phyloP scores from a whole-genome alignment of 1,284 basidiomycete genomes.

The Moniliophthora roreri region DNA sequence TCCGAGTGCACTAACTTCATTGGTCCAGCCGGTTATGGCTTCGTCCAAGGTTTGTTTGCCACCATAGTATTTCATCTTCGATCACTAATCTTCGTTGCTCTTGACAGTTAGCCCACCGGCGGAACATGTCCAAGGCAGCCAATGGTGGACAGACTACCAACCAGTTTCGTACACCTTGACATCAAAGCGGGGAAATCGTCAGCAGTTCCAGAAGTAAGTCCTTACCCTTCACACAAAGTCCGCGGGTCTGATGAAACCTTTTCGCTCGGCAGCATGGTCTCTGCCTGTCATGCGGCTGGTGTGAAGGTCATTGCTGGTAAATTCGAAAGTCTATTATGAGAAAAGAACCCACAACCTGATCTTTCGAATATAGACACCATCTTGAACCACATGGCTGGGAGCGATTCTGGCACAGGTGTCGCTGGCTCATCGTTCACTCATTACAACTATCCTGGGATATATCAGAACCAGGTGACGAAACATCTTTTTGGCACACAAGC shows the following conservation, averaged over 20 bases:
- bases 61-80: neutral
- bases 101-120: slow-evolving; percentile 46
- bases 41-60: slow-evolving; percentile 52
- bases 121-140: slow-evolving; percentile 46
- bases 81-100: slow-evolving; percentile 5
- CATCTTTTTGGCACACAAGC: neutral
- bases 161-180: slow-evolving; percentile 62
- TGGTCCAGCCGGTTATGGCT: slow-evolving; percentile 67
- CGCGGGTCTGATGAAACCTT: neutral
- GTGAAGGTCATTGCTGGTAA: slow-evolving; percentile 60
- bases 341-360: neutral
- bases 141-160: slow-evolving; percentile 76
- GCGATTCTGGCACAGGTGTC: slow-evolving; percentile 47
- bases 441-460: slow-evolving; percentile 59
- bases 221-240: neutral
- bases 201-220: slow-evolving; percentile 42
- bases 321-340: slow-evolving; percentile 11
- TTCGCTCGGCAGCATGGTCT: slow-evolving; percentile 52
- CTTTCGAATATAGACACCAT: slow-evolving; percentile 48
- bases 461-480: slow-evolving; percentile 37
- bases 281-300: slow-evolving; percentile 58
- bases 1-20: slow-evolving; percentile 65
- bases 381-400: slow-evolving; percentile 66
- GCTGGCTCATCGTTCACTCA: slow-evolving; percentile 55
- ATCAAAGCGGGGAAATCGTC: slow-evolving; percentile 56